Evolutionary conservation across 2,329 filamentous ascomycete species (phyloP).

Genomic region (Alternaria ethzedia): DNA sequence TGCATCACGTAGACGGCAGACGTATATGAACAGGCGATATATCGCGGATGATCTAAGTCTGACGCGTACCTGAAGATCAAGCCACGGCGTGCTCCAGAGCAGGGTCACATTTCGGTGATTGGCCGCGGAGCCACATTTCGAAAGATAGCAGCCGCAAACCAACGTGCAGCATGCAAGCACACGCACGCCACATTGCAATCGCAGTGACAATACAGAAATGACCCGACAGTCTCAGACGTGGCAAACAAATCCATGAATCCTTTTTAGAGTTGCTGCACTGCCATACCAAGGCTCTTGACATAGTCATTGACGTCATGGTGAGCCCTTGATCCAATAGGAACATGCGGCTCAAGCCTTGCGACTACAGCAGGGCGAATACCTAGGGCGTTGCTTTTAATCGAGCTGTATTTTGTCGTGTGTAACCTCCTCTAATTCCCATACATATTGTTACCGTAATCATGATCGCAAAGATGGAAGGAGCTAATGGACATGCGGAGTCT

Average conservation of each 20-base stretch:
- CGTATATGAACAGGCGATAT: not conserved
- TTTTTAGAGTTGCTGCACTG: not conserved
- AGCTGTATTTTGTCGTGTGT: not conserved
- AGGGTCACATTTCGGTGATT: not conserved
- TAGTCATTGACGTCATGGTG: conserved; percentile 15
- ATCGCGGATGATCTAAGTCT: not conserved
- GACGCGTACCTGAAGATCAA: conserved; percentile 5
- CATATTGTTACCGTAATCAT: not conserved
- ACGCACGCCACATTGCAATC: not conserved
- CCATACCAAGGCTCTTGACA: conserved; percentile 2
- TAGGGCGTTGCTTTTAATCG: not conserved
- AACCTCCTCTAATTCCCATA: not conserved
- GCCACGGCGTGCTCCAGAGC: not conserved
- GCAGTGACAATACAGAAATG: not conserved
- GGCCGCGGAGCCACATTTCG: not conserved
- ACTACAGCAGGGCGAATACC: not conserved
- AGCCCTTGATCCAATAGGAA: conserved; percentile 9
- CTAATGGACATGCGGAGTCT: not conserved
- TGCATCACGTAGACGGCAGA: not conserved
- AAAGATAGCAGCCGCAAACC: not conserved
- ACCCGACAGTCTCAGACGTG: not conserved
- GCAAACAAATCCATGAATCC: not conserved
- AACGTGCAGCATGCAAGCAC: not conserved
- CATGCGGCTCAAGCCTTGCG: conserved; percentile 1
- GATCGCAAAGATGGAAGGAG: conserved; percentile 4